Conservation (phyloP, 2,329 filamentous ascomycete species). For the Colletotrichum liaoningense region DNA sequence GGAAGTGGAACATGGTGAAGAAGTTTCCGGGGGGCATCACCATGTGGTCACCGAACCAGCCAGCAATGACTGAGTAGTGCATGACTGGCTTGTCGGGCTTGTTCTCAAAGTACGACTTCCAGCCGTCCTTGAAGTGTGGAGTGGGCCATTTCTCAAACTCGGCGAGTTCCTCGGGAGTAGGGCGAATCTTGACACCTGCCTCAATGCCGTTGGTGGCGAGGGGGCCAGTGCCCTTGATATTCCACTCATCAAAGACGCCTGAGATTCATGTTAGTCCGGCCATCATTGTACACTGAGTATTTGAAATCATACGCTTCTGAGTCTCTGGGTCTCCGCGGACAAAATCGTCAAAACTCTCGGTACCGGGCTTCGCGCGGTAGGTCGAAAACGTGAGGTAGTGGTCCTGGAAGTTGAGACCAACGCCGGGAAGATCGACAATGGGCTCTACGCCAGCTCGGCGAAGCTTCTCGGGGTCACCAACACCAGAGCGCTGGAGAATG, state of each 20-base stretch:
- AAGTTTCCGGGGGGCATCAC: slow-evolving; percentile 79
- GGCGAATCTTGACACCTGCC: slow-evolving; percentile 82
- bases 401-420: slow-evolving; percentile 82
- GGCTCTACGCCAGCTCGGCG: slow-evolving; percentile 75
- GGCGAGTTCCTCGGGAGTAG: slow-evolving; percentile 74
- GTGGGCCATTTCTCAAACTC: slow-evolving; percentile 80
- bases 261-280: slow-evolving; percentile 11
- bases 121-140: slow-evolving; percentile 78
- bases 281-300: background rate
- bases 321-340: slow-evolving; percentile 77
- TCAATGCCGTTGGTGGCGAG: slow-evolving; percentile 84
- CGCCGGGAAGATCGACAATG: slow-evolving; percentile 77
- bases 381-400: slow-evolving; percentile 79
- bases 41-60: slow-evolving; percentile 72
- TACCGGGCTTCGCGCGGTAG: slow-evolving; percentile 78
- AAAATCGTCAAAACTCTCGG: slow-evolving; percentile 86
- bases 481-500: slow-evolving; percentile 80
- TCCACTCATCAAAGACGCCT: slow-evolving; percentile 81
- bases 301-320: slow-evolving; percentile 67
- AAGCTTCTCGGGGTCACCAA: slow-evolving; percentile 79
- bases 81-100: slow-evolving; percentile 90
- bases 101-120: slow-evolving; percentile 86
- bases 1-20: slow-evolving; percentile 87
- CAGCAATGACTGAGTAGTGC: slow-evolving; percentile 84
- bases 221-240: slow-evolving; percentile 81